Evolutionary conservation across 2,329 filamentous ascomycete species (phyloP).

Genomic region (Stromatinia cepivora): DNA sequence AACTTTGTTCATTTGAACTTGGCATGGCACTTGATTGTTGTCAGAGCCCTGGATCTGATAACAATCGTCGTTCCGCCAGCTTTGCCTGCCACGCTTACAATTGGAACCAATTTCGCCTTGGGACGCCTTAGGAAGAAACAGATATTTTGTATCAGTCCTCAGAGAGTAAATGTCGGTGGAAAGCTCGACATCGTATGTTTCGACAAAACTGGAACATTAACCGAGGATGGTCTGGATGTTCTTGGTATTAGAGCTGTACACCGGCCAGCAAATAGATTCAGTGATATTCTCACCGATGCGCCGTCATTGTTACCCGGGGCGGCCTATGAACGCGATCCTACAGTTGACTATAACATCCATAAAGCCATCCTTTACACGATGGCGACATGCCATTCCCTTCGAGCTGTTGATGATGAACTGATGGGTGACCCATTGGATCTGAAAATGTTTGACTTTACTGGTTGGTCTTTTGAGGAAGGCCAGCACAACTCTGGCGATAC

Average conservation of each 20-base stretch:
- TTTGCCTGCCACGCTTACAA: conserved; percentile 89
- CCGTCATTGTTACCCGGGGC: conserved; percentile 56
- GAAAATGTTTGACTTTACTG: conserved; percentile 98
- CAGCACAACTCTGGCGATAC: conserved; percentile 63
- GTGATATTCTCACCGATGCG: conserved; percentile 70
- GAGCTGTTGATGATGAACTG: conserved; percentile 82
- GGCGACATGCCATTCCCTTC: conserved; percentile 94
- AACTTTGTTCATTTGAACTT: conserved; percentile 88
- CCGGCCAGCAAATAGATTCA: conserved; percentile 62
- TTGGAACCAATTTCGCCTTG: conserved; percentile 94
- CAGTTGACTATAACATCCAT: conserved; percentile 58
- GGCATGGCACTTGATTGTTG: conserved; percentile 85
- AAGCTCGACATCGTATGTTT: conserved; percentile 97
- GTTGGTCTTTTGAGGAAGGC: conserved; percentile 90
- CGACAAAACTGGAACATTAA: conserved; percentile 97
- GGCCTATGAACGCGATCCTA: conserved; percentile 57
- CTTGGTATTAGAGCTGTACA: conserved; percentile 81
- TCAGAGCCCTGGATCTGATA: conserved; percentile 90
- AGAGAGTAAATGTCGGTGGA: conserved; percentile 93
- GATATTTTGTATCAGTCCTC: conserved; percentile 97
- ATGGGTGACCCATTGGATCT: conserved; percentile 92
- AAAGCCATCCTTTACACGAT: conserved; percentile 85
- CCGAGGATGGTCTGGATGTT: conserved; percentile 93
- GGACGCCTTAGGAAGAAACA: conserved; percentile 81
- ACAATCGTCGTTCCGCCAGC: conserved; percentile 97